Conservation (phyloP, 2,329 filamentous ascomycete species). For the Apiospora phragmitis region DNA sequence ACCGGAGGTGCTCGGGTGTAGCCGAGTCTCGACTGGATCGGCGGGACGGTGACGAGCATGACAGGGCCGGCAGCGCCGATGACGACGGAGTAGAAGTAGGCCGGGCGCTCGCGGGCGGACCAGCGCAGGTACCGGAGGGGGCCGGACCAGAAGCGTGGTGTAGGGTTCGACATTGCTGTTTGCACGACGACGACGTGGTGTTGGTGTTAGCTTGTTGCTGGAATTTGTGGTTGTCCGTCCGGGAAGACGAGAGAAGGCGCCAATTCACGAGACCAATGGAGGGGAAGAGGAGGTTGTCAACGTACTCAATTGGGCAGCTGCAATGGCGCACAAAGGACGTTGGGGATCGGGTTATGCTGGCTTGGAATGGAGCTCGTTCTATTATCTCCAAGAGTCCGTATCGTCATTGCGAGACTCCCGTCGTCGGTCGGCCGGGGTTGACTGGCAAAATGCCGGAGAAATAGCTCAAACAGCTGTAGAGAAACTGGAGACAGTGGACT, state of each 20-base stretch:
- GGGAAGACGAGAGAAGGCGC: neutral
- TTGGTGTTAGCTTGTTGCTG: constrained; percentile 16
- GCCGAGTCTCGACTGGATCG: constrained; percentile 70
- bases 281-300: neutral
- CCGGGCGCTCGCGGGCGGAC: constrained; percentile 84
- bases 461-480: neutral
- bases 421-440: neutral
- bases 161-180: constrained; percentile 58
- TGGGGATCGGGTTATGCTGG: neutral
- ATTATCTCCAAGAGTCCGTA: neutral
- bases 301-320: constrained; percentile 13
- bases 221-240: neutral
- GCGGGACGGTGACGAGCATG: constrained; percentile 69
- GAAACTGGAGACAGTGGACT: neutral
- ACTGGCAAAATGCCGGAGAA: constrained; percentile 9
- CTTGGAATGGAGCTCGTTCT: neutral
- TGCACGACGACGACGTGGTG: constrained; percentile 9
- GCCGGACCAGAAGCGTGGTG: constrained; percentile 78
- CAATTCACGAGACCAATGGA: neutral
- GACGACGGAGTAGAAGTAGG: constrained; percentile 83
- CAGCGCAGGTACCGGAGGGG: constrained; percentile 86
- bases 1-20: constrained; percentile 72
- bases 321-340: neutral
- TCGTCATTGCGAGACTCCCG: neutral
- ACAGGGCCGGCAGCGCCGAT: constrained; percentile 74